Percentiles rank a stretch among this genome's conserved stretches.
phyloP scores from a whole-genome alignment of 108 stramenopile species.

The Cylindrotheca closterium region DNA sequence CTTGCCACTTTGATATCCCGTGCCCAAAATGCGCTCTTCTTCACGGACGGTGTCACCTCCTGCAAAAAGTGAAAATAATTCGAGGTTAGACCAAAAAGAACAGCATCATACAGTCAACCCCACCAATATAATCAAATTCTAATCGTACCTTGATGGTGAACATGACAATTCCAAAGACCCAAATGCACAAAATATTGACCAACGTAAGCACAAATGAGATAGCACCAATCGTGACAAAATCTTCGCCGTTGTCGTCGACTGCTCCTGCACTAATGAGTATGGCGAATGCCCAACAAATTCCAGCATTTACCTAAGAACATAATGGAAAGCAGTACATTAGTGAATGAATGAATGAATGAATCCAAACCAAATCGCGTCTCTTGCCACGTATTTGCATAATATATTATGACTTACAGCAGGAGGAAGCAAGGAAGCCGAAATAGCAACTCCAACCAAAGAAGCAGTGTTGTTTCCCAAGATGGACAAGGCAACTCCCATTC shows the following conservation, averaged over 20 bases:
- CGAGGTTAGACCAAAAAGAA: no score
- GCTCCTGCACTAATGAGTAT: conserved; percentile 12
- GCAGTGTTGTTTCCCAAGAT: conserved; percentile 74
- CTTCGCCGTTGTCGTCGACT: conserved; percentile 4
- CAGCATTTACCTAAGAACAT: conserved; percentile 11
- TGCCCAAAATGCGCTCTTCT: conserved; percentile 57
- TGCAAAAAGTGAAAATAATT: background rate
- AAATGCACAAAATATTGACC: conserved; percentile 75
- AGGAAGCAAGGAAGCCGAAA: conserved; percentile 85
- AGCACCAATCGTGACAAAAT: conserved; percentile 20
- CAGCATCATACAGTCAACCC: no score
- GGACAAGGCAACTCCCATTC: conserved; percentile 85
- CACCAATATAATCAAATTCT: no score
- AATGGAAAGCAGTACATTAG: conserved; percentile 17
- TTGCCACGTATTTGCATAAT: no score
- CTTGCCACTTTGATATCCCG: conserved; percentile 45
- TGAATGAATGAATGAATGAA: background rate
- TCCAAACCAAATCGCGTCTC: no score
- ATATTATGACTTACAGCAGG: conserved; percentile 66
- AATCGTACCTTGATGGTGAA: conserved; percentile 59
- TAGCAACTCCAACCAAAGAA: conserved; percentile 85
- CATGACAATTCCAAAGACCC: conserved; percentile 54
- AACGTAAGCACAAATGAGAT: conserved; percentile 57
- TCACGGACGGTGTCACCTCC: conserved; percentile 36
- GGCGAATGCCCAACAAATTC: conserved; percentile 25